Evolutionary conservation across 2,329 filamentous ascomycete species (phyloP).

Genomic region (Podosphaera aphanis): DNA sequence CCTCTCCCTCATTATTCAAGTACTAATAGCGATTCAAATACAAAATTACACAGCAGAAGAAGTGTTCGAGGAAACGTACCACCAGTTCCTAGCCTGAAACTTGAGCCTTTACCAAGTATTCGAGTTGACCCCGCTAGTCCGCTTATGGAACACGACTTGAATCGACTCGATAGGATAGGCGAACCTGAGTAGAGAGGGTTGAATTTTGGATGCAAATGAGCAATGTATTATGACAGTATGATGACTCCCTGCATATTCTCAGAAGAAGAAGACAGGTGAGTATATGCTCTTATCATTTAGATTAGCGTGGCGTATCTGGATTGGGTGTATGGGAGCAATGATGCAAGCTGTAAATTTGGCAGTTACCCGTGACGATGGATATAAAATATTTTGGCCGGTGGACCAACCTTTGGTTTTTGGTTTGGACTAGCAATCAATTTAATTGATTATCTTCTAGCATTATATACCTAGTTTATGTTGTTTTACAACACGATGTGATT

Average conservation of each 20-base stretch:
- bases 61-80: constrained; percentile 21
- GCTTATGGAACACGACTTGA: background rate
- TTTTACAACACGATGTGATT: no score
- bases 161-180: background rate
- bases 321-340: background rate
- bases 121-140: constrained; percentile 24
- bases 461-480: no score
- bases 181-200: background rate
- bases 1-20: background rate
- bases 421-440: background rate
- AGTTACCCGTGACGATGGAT: background rate
- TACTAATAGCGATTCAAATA: constrained; percentile 3
- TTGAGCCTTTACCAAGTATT: constrained; percentile 29
- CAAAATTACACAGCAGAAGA: constrained; percentile 1
- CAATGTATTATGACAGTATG: background rate
- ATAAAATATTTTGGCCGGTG: background rate
- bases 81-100: constrained; percentile 28
- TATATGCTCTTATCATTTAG: background rate
- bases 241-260: background rate
- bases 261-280: background rate
- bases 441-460: background rate
- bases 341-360: background rate
- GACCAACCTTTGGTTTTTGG: background rate
- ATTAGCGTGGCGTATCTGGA: background rate
- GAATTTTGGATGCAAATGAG: background rate